Base-by-base conservation (phyloP, 2,329 filamentous ascomycete genomes). In the Stemphylium beticola region DNA sequence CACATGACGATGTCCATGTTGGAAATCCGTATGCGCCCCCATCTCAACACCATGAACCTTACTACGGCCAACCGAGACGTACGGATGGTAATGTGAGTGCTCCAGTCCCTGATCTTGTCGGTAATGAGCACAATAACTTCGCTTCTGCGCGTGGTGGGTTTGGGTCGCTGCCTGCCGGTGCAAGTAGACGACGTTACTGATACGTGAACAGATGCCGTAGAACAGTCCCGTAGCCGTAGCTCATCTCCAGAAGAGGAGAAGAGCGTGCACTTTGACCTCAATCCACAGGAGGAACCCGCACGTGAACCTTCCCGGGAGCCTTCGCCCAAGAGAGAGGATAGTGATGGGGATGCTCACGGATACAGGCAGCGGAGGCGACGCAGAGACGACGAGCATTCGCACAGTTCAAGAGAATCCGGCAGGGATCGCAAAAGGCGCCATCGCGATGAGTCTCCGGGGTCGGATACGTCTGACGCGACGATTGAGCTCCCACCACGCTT, bases 71-170 rank as follows among this genome's bases (percentile, higher is more conserved):
- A 58, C 67, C 67, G 39, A 68, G 69, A 53, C 73, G 66, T 54
- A 71, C 69, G 63, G 73, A 76, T 71, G 77, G 78, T 61, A 78
- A 82, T 81, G 80, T 82, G 79, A 82, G 80, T 82, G 75, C 75
- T 73, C 67, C 62, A 60, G 61, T 57, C 58, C 66, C 63, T 67
- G 53, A 54, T 31, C 37, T 47, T 55, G 54, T 66, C 56, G 65
- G 70, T 62, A 70, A 72, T 60, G 61, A 60, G 55, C 61, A 68
- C 60, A 24, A 50, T 31, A 45, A 51, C 45, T 60, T 58, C 43
- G 59, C 62, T 58, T 60, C 60, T 57, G 57, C 60, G 43, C 62
- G 64, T 66, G 73, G 74, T 74, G 71, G 67, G 73, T 74, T 65
- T 39, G 67, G 65, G 64, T 64, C 65, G 61, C 52, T 58, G 64